A percentile compares a stretch with the other conserved stretches of the same genome.
Conservation (phyloP, 345 rosid genomes). For the Eucalyptus victrix region DNA sequence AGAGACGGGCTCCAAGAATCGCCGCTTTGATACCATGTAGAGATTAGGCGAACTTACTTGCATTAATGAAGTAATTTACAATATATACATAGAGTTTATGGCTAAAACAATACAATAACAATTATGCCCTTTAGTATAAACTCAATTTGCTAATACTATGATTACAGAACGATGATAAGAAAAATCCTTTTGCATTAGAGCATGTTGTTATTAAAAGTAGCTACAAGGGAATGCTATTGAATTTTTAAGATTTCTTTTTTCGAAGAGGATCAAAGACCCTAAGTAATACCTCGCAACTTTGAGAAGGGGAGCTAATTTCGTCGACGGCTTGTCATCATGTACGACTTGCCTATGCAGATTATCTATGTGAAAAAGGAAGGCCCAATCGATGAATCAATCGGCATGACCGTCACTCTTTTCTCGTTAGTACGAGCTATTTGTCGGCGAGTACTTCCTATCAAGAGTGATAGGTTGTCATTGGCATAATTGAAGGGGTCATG, state of each 20-base stretch:
- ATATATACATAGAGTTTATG: too few species aligned
- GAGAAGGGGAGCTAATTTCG: neutral
- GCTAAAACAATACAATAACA: too few species aligned
- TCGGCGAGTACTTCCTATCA: neutral
- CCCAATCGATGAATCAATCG: neutral
- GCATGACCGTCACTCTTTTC: neutral
- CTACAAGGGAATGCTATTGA: neutral
- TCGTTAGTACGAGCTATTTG: neutral
- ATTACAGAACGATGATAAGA: accelerated
- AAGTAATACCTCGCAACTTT: neutral
- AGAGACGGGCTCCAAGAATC: too few species aligned
- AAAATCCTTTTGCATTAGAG: neutral
- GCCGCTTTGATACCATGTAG: too few species aligned
- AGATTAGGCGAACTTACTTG: too few species aligned
- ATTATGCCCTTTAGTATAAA: too few species aligned
- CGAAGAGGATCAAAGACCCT: neutral
- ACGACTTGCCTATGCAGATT: neutral
- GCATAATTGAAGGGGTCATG: neutral
- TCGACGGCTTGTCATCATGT: neutral
- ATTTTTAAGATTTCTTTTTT: neutral
- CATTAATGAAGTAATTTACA: too few species aligned
- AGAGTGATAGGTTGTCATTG: neutral
- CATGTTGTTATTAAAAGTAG: neutral
- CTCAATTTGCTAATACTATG: too few species aligned
- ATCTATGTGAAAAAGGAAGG: neutral